Conservation (phyloP, 2,329 filamentous ascomycete genomes). For the Exophiala lecanii-corni region DNA sequence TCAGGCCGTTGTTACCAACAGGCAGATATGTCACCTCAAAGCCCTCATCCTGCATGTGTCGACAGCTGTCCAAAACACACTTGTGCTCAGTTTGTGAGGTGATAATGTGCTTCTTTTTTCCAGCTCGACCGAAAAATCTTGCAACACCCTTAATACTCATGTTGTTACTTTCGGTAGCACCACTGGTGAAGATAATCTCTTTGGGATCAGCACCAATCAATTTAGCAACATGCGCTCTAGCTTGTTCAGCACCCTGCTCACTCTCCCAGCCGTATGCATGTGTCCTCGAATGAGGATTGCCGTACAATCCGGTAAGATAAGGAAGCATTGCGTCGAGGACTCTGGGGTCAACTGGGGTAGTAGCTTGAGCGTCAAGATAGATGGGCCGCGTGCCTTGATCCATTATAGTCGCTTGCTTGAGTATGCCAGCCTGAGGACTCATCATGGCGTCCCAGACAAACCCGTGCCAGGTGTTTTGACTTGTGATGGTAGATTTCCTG, state of each 20-base stretch:
- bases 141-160: slow-evolving; percentile 99
- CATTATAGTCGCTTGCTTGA: slow-evolving; percentile 90
- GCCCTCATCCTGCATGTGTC: slow-evolving; percentile 93
- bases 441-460: slow-evolving; percentile 63
- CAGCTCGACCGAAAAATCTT: slow-evolving; percentile 83
- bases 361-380: slow-evolving; percentile 97
- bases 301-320: slow-evolving; percentile 87
- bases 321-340: slow-evolving; percentile 97
- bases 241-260: slow-evolving; percentile 86
- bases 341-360: slow-evolving; percentile 87
- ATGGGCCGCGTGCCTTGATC: slow-evolving; percentile 90
- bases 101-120: slow-evolving; percentile 98
- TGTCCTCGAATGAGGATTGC: slow-evolving; percentile 94
- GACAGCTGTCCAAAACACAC: slow-evolving; percentile 94
- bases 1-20: slow-evolving; percentile 78
- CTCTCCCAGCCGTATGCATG: slow-evolving; percentile 99
- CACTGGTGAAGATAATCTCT: slow-evolving; percentile 98
- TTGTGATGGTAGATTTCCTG: slow-evolving; percentile 50
- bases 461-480: slow-evolving; percentile 58
- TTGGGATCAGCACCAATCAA: slow-evolving; percentile 93
- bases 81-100: slow-evolving; percentile 98
- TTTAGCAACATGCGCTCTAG: slow-evolving; percentile 73
- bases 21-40: slow-evolving; percentile 96
- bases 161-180: slow-evolving; percentile 97
- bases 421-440: slow-evolving; percentile 74